phyloP scores from a whole-genome alignment of 1,284 basidiomycete species.

The Ustilago bromivora region DNA sequence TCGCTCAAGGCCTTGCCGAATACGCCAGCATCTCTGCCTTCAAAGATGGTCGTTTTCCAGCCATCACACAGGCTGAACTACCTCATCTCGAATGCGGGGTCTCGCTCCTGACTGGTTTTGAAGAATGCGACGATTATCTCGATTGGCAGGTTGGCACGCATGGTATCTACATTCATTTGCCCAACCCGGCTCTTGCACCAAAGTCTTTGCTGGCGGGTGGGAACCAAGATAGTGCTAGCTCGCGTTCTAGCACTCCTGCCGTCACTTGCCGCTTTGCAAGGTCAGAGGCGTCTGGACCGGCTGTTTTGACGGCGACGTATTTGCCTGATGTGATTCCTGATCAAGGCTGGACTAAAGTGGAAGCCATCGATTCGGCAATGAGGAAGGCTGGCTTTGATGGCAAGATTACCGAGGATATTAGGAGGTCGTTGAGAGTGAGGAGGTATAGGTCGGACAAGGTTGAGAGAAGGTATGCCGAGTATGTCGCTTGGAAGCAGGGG shows the following conservation, averaged over 20 bases:
- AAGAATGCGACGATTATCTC: slow-evolving; percentile 83
- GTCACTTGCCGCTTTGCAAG: slow-evolving; percentile 19
- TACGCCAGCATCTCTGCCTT: slow-evolving; percentile 80
- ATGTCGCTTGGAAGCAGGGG: slow-evolving; percentile 37
- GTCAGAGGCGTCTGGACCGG: slow-evolving; percentile 34
- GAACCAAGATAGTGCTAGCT: slow-evolving; percentile 73
- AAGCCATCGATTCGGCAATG: slow-evolving; percentile 90
- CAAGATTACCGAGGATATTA: slow-evolving; percentile 82
- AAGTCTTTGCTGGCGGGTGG: slow-evolving; percentile 71
- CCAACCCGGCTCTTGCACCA: slow-evolving; percentile 77
- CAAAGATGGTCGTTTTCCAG: slow-evolving; percentile 73
- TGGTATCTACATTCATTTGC: slow-evolving; percentile 89
- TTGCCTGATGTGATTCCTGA: slow-evolving; percentile 92
- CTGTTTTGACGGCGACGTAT: slow-evolving; percentile 86
- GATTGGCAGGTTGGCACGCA: slow-evolving; percentile 93
- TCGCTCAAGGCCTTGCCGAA: slow-evolving; percentile 83
- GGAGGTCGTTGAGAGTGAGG: slow-evolving; percentile 80
- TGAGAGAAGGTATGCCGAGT: slow-evolving; percentile 81
- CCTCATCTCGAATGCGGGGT: slow-evolving; percentile 86
- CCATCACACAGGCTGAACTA: slow-evolving; percentile 82
- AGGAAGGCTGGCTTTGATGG: slow-evolving; percentile 88
- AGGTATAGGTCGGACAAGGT: slow-evolving; percentile 87
- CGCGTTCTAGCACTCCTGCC: slow-evolving; percentile 61
- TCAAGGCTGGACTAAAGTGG: slow-evolving; percentile 91
- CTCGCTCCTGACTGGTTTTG: slow-evolving; percentile 92